Evolutionary conservation across 306 rosid species (phyloP), one percentile per base, ranked within the genome.

Genomic region (Prunus persica): DNA sequence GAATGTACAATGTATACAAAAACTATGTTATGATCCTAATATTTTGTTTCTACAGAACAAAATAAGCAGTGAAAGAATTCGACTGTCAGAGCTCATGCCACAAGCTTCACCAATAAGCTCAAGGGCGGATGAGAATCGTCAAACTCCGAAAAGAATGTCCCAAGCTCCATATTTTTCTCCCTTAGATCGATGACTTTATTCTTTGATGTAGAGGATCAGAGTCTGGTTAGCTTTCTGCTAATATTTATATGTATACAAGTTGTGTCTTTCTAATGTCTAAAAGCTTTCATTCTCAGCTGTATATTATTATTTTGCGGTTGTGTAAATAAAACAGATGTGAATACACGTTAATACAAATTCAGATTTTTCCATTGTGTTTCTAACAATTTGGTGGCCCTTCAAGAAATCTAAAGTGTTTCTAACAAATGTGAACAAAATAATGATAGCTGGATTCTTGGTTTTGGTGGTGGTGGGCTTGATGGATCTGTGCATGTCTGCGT

Each of bases 141-240:
- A 52, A 28, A 90, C 91, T 67, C 87, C 93, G 18, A 84, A 87
- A 75, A 85, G 89, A 78, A 81, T 18, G 69, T 82, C 88, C 45
- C 88, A 85, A 70, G 82, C 88, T 80, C 85, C 90, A 46, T 89
- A 89, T 78, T 87, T 92, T 77, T 94, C 97, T 65, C 83, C 81
- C 84, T 85, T 89, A 77, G 98, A 92, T 85, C 86, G 97, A 88
- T 95, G 83, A 85, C 58, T 51, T 24, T 49, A 67, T 32, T 32
- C 58, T 28, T 18, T 38, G 34, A 3, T 34, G 72, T 81, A 73
- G 51, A 80, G 7, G 43, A 41, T 2, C 32, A 55, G 68, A 67
- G 16, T 50, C 13, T 78, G 77, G 72, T 74, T 78, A 76, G 76
- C 74, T 54, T 56, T 78, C 46, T 69, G 73, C 81, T 72, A 78